These are phyloP conservation scores for Calocybe gangraenosa DNA, from an alignment of 768 basidiomycete species.

Conservation along the genomic window DNA sequence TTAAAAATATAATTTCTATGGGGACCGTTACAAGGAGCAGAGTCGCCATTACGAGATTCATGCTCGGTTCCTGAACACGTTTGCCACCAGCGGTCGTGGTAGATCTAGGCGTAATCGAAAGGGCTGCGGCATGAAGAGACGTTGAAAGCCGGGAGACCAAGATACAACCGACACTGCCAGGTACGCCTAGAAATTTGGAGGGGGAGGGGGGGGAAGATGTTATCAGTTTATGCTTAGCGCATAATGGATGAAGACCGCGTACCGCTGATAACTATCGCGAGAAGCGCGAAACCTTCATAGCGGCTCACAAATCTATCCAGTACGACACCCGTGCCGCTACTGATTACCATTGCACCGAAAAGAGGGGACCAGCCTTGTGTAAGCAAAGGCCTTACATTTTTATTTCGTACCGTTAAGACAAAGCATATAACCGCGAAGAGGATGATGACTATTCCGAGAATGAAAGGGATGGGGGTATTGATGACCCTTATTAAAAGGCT, in stretches of 20 bases:
- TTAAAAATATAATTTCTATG: conserved; percentile 71
- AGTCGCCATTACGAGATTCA: conserved; percentile 57
- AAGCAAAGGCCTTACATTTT: conserved; percentile 66
- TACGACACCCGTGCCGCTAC: conserved; percentile 85
- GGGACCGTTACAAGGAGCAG: conserved; percentile 78
- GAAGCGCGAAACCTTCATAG: conserved; percentile 83
- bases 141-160: conserved; percentile 91
- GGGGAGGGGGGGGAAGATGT: too few species aligned
- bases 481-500: conserved; percentile 65
- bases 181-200: conserved; percentile 56
- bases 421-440: conserved; percentile 45
- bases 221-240: background rate
- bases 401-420: conserved; percentile 59
- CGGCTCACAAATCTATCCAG: conserved; percentile 85
- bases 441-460: conserved; percentile 48
- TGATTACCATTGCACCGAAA: conserved; percentile 86
- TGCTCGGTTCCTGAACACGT: conserved; percentile 32
- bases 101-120: conserved; percentile 22
- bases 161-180: conserved; percentile 88
- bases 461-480: conserved; percentile 60
- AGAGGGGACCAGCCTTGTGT: conserved; percentile 88
- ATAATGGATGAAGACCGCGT: conserved; percentile 18
- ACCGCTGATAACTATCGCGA: conserved; percentile 89
- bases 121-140: conserved; percentile 66
- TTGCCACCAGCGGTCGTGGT: conserved; percentile 14